A percentile compares a stretch with the other conserved stretches of the same genome.
Conservation (phyloP, 1,284 basidiomycete genomes). For the Cryptococcus sp. region DNA sequence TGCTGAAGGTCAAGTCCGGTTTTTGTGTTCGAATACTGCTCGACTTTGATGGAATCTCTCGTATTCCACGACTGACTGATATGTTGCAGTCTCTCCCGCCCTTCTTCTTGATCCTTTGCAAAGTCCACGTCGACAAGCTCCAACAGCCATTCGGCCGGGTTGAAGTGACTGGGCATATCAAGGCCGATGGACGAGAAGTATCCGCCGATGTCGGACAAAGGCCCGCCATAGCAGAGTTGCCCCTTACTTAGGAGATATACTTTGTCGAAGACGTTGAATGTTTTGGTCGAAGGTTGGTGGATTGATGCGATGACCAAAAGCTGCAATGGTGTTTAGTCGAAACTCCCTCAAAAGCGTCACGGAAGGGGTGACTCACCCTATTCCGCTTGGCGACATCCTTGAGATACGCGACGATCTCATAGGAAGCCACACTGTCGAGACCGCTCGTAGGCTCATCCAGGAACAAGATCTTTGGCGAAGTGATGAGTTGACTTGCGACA, state of each 20-base stretch:
- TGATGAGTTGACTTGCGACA: constrained; percentile 94
- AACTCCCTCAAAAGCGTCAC: no score
- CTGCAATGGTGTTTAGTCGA: neutral
- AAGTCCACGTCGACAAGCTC: constrained; percentile 41
- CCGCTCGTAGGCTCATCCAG: constrained; percentile 82
- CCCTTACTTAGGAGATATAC: constrained; percentile 80
- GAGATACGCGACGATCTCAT: constrained; percentile 84
- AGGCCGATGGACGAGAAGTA: constrained; percentile 25
- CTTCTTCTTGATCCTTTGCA: constrained; percentile 1
- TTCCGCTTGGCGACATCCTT: constrained; percentile 80
- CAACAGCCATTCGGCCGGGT: constrained; percentile 39
- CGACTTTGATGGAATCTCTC: no score
- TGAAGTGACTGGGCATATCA: constrained; percentile 26
- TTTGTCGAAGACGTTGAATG: constrained; percentile 89
- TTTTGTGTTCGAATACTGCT: no score
- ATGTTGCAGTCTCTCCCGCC: no score
- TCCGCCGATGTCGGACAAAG: constrained; percentile 15
- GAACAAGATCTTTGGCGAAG: constrained; percentile 88
- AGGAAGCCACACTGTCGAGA: constrained; percentile 88
- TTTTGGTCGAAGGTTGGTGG: constrained; percentile 93
- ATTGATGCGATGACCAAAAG: constrained; percentile 75
- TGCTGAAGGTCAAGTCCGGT: no score
- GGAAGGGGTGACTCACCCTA: constrained; percentile 55
- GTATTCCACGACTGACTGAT: no score
- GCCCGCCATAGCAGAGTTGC: constrained; percentile 74